These are phyloP conservation scores for Cladobotryum protrusum DNA, from an alignment of 2,329 filamentous ascomycete species.

Conservation along the genomic window DNA sequence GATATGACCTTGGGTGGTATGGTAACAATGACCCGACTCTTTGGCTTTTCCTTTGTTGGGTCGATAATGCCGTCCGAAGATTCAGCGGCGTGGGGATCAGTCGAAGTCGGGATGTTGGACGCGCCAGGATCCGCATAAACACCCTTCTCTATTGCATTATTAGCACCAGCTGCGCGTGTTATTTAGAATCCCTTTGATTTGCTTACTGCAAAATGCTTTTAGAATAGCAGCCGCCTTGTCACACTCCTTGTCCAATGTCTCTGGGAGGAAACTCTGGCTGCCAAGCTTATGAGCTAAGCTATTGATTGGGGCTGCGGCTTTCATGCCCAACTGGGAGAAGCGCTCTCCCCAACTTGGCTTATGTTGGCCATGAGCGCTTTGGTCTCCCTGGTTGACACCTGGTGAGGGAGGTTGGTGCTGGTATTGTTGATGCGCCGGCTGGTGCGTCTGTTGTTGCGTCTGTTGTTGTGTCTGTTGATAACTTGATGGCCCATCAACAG, in stretches of 20 bases:
- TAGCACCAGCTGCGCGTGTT: neutral
- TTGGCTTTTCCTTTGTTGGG: constrained; percentile 32
- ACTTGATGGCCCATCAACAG: constrained; percentile 1
- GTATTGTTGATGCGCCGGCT: neutral
- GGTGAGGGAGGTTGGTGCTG: constrained; percentile 2
- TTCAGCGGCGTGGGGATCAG: constrained; percentile 24
- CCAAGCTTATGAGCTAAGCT: constrained; percentile 75
- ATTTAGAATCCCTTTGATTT: neutral
- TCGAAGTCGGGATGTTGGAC: constrained; percentile 24
- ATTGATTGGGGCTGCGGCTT: constrained; percentile 68
- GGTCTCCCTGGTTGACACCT: neutral
- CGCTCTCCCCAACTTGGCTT: constrained; percentile 23
- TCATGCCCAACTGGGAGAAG: constrained; percentile 29
- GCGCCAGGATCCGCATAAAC: constrained; percentile 39
- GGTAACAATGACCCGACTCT: constrained; percentile 45
- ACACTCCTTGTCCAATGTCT: constrained; percentile 78
- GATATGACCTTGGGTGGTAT: constrained; percentile 55
- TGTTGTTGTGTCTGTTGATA: neutral
- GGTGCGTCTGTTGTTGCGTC: constrained; percentile 7
- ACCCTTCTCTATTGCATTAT: constrained; percentile 38
- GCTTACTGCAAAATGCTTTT: constrained; percentile 75
- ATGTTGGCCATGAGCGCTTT: constrained; percentile 7
- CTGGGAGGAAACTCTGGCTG: constrained; percentile 79
- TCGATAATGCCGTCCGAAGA: constrained; percentile 24
- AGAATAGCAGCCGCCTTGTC: constrained; percentile 86